Conservation (phyloP, 768 basidiomycete genomes). For the Agaricus bisporus region DNA sequence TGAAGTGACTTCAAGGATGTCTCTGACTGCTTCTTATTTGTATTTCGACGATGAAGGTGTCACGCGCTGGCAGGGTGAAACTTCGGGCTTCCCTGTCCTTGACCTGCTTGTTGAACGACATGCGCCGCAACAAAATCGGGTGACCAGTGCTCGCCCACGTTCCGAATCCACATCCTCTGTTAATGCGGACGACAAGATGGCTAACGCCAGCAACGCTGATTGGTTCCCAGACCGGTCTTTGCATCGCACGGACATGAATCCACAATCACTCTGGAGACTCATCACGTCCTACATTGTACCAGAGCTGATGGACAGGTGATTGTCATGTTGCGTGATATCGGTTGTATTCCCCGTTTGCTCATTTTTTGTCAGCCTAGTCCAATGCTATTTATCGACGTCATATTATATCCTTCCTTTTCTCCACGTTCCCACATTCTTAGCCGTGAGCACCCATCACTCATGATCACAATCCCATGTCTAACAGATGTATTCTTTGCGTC, state of each 20-base stretch:
- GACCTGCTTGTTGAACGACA: constrained; percentile 78
- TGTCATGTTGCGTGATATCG: constrained; percentile 5
- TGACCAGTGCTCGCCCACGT: constrained; percentile 10
- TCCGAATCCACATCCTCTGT: constrained; percentile 6
- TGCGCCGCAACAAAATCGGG: constrained; percentile 26
- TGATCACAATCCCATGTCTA: constrained; percentile 5
- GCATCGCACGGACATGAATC: constrained; percentile 72
- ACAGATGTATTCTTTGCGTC: constrained; percentile 3
- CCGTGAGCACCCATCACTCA: constrained; percentile 33
- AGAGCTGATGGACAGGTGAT: constrained; percentile 89
- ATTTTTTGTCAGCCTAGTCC: constrained; percentile 51
- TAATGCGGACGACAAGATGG: constrained; percentile 21
- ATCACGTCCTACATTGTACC: constrained; percentile 84
- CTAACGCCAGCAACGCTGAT: constrained; percentile 34
- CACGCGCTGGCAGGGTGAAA: constrained; percentile 89
- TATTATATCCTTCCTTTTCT: constrained; percentile 90
- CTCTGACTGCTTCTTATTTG: constrained; percentile 71
- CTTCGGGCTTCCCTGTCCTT: constrained; percentile 84
- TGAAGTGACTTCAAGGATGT: constrained; percentile 58
- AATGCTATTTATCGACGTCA: constrained; percentile 87
- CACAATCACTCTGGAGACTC: constrained; percentile 81
- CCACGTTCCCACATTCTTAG: constrained; percentile 84
- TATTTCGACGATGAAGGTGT: constrained; percentile 87
- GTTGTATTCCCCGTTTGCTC: constrained; percentile 10
- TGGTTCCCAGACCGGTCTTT: constrained; percentile 86